Base-by-base conservation (phyloP, 129 eudicot genomes). In the Solidago caesia region DNA sequence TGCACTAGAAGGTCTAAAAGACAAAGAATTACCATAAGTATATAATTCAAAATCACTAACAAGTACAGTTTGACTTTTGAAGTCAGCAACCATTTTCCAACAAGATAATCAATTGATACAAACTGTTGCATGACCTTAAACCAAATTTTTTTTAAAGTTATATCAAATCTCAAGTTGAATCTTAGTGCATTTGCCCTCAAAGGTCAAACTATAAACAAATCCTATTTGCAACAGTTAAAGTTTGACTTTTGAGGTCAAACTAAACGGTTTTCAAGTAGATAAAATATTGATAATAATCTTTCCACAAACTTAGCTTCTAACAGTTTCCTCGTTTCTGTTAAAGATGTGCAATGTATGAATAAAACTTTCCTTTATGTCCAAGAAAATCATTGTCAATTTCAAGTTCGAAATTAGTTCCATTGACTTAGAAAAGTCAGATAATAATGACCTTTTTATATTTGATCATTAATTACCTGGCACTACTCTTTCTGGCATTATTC, bases 1-100 rank as follows among this genome's bases (percentile, higher is more conserved):
- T 15, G 96, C 98, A 88, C 97, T 92, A 26, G 98, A 92, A 52
- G 98, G 96, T 95, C 98, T 92, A 88, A 73, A 72, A 51, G 16
- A 74, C 39, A 56, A 75, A 70, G 11, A 83, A 43, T 0, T 68
- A 45, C 10, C 43, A 68, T 64, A 47, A 71, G 44, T 66, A 57
- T 66, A 58, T 51, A 65, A 56, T 68, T 69, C 49, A 2, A 27
- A 29, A 33, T 43, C 42, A n/a, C 12, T 26, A 45, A 14, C 59
- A 8, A 49, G 8, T 56, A 68, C 8, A 5, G 39, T 68, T 64
- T 55, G 70, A 76, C 52, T 57, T 65, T 76, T 67, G 4, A 56
- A 12, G 73, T 44, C 67, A 68, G 7, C 27, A 15, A 13, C 13
- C 33, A 25, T 53, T 60, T 8, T 44, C 12, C n/a, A 44, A n/a